Evolutionary conservation across 441 rosid genomes (phyloP), one percentile per base, ranked within the genome.

Genomic region (Mallotus repandus): DNA sequence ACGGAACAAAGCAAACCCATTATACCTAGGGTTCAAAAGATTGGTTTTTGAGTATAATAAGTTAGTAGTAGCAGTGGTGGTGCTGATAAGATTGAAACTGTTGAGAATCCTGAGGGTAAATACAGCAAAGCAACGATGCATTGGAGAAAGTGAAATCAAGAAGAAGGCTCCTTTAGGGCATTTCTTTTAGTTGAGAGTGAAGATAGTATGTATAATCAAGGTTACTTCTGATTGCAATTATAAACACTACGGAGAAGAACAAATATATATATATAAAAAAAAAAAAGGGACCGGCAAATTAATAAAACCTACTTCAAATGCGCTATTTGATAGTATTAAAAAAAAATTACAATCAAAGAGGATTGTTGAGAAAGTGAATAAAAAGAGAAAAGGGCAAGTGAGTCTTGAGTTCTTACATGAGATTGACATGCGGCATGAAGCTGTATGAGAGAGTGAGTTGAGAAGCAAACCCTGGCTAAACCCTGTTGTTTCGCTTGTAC

Each of bases 81-180:
- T 68, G 52, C 57, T 14, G 25, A 52, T 29, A 65, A 52, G 62
- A 63, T 22, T 71, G 70, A 86, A 56, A 59, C 69, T 72, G 50
- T 57, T 73, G 60, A 82, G 67, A 68, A 84, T 15, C 16, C 55
- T 81, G 69, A 38, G 83, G 60, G 84, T 66, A 52, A 83, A 76
- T 52, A 72, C 11, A 56, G 84, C 72, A 72, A 88, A 68, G 76
- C 85, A 76, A 68, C 91, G 88, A 79, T 78, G 91, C 97, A 90
- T 89, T 82, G 82, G 79, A 66, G 78, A 76, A 9, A 9, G n/a
- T 61, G 54, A 75, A 29, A 55, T 38, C 59, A 71, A 66, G 11
- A 1, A 66, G 9, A 22, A 8, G 14, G 4, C 1, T 9, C 32
- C 63, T 63, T 65, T 60, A 70, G 38, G 77, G 63, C 78, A 60